Evolutionary conservation across 805 yeast species (phyloP).

Genomic region (Scheffersomyces amazonensis): DNA sequence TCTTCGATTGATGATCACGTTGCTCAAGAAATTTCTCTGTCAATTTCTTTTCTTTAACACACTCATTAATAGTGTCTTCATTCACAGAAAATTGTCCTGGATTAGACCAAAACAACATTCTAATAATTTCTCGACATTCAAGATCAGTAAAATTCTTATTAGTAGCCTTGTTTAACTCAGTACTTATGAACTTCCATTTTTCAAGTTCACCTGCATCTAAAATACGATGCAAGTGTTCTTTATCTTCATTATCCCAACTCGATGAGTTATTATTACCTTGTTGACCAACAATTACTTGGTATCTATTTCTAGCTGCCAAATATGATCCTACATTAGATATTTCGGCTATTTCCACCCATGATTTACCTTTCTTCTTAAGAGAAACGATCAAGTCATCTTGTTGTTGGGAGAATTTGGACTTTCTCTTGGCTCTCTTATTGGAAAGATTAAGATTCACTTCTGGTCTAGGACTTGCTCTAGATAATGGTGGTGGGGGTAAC

Average conservation of each 20-base stretch:
- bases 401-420: slow-evolving; percentile 65
- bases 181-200: slow-evolving; percentile 64
- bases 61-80: slow-evolving; percentile 42
- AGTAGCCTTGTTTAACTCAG: slow-evolving; percentile 55
- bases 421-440: slow-evolving; percentile 53
- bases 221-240: slow-evolving; percentile 44
- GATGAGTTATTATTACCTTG: slow-evolving; percentile 70
- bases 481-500: slow-evolving; percentile 50
- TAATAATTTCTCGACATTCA: slow-evolving; percentile 55
- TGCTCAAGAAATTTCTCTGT: slow-evolving; percentile 30
- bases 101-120: slow-evolving; percentile 50
- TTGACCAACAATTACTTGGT: slow-evolving; percentile 79
- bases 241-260: slow-evolving; percentile 60
- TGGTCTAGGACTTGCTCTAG: slow-evolving; percentile 40
- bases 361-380: slow-evolving; percentile 58
- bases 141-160: slow-evolving; percentile 49
- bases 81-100: slow-evolving; percentile 59
- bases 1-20: slow-evolving; percentile 8
- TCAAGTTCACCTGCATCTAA: slow-evolving; percentile 70
- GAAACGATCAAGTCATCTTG: slow-evolving; percentile 66
- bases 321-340: slow-evolving; percentile 60
- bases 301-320: slow-evolving; percentile 72
- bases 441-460: slow-evolving; percentile 39
- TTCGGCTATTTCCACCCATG: slow-evolving; percentile 75
- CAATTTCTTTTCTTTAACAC: slow-evolving; percentile 31